Conservation (phyloP, 148 eudicot genomes). For the Salicornia ramosissima region DNA sequence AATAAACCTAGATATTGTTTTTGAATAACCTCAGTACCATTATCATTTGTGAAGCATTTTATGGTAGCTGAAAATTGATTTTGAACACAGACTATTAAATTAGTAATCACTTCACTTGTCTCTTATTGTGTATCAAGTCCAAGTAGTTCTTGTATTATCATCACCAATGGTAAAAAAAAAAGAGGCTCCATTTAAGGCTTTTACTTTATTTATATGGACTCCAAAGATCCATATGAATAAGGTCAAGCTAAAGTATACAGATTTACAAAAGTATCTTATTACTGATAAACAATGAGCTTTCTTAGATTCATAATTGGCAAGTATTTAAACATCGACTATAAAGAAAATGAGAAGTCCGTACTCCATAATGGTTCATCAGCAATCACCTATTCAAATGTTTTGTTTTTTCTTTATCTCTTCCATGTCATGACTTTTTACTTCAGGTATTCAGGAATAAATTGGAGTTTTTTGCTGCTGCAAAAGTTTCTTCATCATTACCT, state of each 20-base stretch:
- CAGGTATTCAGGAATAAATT: constrained; percentile 86
- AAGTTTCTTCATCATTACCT: constrained; percentile 81
- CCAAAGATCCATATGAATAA: background rate
- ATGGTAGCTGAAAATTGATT: too few relatives aligned
- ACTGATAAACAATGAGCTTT: constrained; percentile 1
- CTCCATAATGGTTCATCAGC: background rate
- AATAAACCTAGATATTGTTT: too few relatives aligned
- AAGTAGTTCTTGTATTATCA: too few relatives aligned
- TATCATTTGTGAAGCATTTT: too few relatives aligned
- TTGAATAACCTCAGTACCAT: too few relatives aligned
- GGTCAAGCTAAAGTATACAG: background rate
- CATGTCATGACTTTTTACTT: constrained; percentile 26
- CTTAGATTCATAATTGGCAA: background rate
- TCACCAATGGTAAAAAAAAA: too few relatives aligned
- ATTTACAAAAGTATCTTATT: background rate
- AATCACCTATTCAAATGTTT: background rate
- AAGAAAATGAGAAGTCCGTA: background rate
- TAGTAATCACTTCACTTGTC: too few relatives aligned
- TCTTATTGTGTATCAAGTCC: too few relatives aligned
- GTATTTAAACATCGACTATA: background rate
- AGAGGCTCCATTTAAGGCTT: too few relatives aligned
- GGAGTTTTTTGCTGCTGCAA: constrained; percentile 90
- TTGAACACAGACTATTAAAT: too few relatives aligned
- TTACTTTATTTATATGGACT: background rate
- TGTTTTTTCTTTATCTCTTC: constrained; percentile 16